phyloP scores from a whole-genome alignment of 164 flowering plant species.

The Vitis cinerea region DNA sequence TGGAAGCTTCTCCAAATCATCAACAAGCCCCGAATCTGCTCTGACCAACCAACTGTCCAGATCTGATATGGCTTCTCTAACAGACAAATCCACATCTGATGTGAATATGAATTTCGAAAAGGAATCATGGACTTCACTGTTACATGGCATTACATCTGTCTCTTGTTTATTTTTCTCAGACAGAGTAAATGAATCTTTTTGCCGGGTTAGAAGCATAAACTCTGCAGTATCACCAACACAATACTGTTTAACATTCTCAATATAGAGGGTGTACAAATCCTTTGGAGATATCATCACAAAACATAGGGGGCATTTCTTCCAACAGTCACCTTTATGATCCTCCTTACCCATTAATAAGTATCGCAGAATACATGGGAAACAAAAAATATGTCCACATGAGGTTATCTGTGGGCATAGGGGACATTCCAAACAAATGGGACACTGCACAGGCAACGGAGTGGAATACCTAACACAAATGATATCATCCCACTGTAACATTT shows the following conservation, averaged over 20 bases:
- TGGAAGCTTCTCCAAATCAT: conserved; percentile 86
- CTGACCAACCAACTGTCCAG: conserved; percentile 80
- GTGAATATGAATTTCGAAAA: conserved; percentile 84
- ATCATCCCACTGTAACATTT: conserved; percentile 89
- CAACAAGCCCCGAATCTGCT: conserved; percentile 92
- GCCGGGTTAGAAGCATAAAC: conserved; percentile 74
- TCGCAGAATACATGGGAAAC: conserved; percentile 87
- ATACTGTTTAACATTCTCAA: conserved; percentile 69
- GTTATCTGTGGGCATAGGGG: conserved; percentile 98
- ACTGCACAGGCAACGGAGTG: conserved; percentile 69
- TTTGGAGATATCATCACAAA: conserved; percentile 78
- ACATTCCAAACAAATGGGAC: conserved; percentile 92
- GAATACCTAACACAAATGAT: conserved; percentile 78
- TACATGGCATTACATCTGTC: conserved; percentile 1
- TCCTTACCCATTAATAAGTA: conserved; percentile 75
- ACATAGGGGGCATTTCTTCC: conserved; percentile 93
- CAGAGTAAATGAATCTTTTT: conserved; percentile 62
- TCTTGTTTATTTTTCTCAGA: conserved; percentile 42
- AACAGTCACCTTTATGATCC: conserved; percentile 63
- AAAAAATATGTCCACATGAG: conserved; percentile 96
- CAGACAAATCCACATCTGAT: conserved; percentile 77
- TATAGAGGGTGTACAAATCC: conserved; percentile 77
- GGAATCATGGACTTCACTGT: conserved; percentile 33
- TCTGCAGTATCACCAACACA: conserved; percentile 62
- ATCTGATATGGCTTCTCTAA: conserved; percentile 72